Conservation (phyloP, 2,329 filamentous ascomycete genomes). For the Botrytis medusae region DNA sequence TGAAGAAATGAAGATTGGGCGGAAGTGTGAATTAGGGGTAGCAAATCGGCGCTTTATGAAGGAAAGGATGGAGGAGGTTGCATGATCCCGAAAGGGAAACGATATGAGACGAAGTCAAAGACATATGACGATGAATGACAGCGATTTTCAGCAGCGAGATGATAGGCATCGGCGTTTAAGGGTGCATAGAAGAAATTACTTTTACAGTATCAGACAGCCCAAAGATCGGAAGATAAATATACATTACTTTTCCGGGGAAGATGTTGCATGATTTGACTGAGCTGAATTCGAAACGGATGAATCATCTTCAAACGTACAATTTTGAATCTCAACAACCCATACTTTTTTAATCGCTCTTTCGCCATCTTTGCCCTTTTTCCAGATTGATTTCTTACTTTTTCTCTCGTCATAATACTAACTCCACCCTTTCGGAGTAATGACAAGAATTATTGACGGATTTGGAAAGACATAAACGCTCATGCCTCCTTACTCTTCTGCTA, state of each 20-base stretch:
- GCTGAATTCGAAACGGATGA: neutral
- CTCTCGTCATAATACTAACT: neutral
- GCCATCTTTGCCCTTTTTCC: neutral
- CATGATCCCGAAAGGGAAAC: neutral
- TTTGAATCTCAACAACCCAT: neutral
- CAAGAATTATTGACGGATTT: neutral
- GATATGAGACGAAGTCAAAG: neutral
- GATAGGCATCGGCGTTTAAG: neutral
- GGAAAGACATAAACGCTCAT: neutral
- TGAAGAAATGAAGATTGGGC: constrained; percentile 11
- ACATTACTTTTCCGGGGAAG: constrained; percentile 3
- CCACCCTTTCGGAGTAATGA: neutral
- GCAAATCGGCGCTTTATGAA: neutral
- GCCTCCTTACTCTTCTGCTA: neutral
- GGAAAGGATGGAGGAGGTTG: neutral
- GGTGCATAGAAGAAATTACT: constrained; percentile 17
- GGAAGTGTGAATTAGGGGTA: neutral
- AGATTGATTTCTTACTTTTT: neutral
- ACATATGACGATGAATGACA: constrained; percentile 2
- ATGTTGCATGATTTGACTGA: neutral
- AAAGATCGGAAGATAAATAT: neutral
- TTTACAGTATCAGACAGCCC: constrained; percentile 2
- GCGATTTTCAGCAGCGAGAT: neutral
- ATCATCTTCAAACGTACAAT: neutral
- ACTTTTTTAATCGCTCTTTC: neutral